Evolutionary conservation across 177 flowering plant species (phyloP).

Genomic region (Vitis hybrid): DNA sequence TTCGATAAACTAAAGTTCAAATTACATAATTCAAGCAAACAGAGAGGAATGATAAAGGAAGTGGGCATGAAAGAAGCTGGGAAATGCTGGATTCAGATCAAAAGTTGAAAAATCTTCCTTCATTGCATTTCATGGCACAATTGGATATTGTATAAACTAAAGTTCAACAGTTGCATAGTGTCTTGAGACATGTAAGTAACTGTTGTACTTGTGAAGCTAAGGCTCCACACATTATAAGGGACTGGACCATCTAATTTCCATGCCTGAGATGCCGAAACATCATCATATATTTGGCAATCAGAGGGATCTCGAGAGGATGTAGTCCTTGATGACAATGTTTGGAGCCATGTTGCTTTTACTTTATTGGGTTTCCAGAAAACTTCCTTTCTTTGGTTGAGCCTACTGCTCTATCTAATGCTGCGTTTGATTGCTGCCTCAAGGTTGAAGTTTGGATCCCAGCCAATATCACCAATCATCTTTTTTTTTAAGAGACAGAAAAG

Average conservation of each 20-base stretch:
- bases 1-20: neutral
- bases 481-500: too few species aligned
- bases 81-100: conserved; percentile 30
- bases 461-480: too few species aligned
- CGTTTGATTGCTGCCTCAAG: too few species aligned
- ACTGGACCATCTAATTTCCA: neutral
- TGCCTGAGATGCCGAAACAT: neutral
- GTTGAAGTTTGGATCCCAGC: too few species aligned
- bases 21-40: conserved; percentile 12
- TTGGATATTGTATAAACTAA: neutral
- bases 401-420: too few species aligned
- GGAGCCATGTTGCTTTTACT: neutral
- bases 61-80: conserved; percentile 31
- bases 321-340: neutral
- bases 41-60: conserved; percentile 22
- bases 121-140: neutral
- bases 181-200: too few species aligned
- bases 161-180: neutral
- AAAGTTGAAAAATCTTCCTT: conserved; percentile 2
- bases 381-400: neutral
- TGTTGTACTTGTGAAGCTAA: neutral
- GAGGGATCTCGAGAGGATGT: neutral
- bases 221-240: neutral
- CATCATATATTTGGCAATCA: neutral
- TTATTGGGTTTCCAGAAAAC: too few species aligned